Percentiles rank a stretch among this genome's conserved stretches.
phyloP scores from a whole-genome alignment of 2,329 filamentous ascomycete genomes.

The Albifimbria verrucaria region DNA sequence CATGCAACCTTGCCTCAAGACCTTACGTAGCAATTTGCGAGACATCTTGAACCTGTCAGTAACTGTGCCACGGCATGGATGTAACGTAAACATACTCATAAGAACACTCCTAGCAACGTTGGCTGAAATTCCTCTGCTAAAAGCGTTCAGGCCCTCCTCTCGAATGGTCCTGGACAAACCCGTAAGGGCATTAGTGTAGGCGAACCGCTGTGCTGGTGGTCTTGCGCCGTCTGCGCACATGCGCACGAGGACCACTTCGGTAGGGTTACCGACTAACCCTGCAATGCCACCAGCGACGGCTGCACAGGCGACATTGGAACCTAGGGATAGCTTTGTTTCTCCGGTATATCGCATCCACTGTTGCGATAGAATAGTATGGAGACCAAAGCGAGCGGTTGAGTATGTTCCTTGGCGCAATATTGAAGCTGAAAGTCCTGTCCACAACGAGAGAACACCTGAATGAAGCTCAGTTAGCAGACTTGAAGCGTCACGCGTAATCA shows the following conservation, averaged over 20 bases:
- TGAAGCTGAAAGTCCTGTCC: conserved; percentile 40
- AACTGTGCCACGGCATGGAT: neutral
- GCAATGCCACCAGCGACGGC: conserved; percentile 38
- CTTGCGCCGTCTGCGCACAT: conserved; percentile 45
- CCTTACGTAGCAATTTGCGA: conserved; percentile 42
- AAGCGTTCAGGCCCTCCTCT: conserved; percentile 36
- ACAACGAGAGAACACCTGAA: conserved; percentile 37
- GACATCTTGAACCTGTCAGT: conserved; percentile 28
- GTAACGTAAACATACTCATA: conserved; percentile 33
- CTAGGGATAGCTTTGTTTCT: conserved; percentile 24
- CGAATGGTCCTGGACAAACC: conserved; percentile 28
- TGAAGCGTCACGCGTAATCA: neutral
- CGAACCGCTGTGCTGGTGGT: conserved; percentile 28
- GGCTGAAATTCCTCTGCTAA: conserved; percentile 34
- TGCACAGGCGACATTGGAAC: conserved; percentile 34
- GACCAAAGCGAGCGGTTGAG: conserved; percentile 40
- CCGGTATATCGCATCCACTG: conserved; percentile 22
- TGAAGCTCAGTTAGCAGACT: neutral
- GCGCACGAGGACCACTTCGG: conserved; percentile 40
- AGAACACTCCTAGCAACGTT: conserved; percentile 40
- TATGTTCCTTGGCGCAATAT: conserved; percentile 42
- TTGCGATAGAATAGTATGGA: conserved; percentile 34
- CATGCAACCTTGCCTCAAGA: no score
- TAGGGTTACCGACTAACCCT: conserved; percentile 42
- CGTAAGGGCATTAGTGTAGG: conserved; percentile 33